Conservation (phyloP, 176 grass and related monocot species). For the Aechmea fasciata region DNA sequence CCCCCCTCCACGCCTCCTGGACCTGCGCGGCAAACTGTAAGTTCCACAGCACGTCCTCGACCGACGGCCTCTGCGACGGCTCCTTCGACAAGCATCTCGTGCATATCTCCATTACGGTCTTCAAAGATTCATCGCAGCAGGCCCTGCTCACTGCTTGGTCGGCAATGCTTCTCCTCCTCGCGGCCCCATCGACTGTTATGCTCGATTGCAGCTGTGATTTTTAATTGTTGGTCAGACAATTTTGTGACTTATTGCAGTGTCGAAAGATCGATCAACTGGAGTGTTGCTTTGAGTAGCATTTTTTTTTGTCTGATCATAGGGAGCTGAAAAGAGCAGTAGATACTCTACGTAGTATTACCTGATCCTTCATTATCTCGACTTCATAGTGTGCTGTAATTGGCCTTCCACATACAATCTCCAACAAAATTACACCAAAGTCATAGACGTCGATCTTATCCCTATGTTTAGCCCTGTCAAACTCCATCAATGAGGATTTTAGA, state of each 20-base stretch:
- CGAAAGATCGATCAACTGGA: too few relatives aligned
- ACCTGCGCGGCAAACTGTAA: constrained; percentile 93
- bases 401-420: constrained; percentile 82
- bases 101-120: constrained; percentile 79
- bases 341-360: constrained; percentile 20
- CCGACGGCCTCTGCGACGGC: constrained; percentile 54
- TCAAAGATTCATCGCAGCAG: constrained; percentile 69
- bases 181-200: constrained; percentile 41
- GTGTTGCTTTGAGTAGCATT: too few relatives aligned
- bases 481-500: not conserved
- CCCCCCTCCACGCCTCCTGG: constrained; percentile 55
- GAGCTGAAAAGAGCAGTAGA: not conserved
- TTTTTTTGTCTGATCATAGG: not conserved
- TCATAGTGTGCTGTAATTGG: constrained; percentile 65
- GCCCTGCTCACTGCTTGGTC: constrained; percentile 52
- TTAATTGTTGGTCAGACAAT: not conserved
- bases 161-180: constrained; percentile 52
- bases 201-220: constrained; percentile 53
- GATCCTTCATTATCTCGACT: constrained; percentile 73
- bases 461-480: constrained; percentile 33
- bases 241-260: not conserved
- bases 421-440: constrained; percentile 74
- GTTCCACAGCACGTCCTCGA: constrained; percentile 97
- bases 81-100: constrained; percentile 80
- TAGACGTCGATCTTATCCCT: constrained; percentile 64